Evolutionary conservation across 2,329 filamentous ascomycete species (phyloP), one percentile per base, ranked within the genome.

Genomic region (Westerdykella aurantiaca): DNA sequence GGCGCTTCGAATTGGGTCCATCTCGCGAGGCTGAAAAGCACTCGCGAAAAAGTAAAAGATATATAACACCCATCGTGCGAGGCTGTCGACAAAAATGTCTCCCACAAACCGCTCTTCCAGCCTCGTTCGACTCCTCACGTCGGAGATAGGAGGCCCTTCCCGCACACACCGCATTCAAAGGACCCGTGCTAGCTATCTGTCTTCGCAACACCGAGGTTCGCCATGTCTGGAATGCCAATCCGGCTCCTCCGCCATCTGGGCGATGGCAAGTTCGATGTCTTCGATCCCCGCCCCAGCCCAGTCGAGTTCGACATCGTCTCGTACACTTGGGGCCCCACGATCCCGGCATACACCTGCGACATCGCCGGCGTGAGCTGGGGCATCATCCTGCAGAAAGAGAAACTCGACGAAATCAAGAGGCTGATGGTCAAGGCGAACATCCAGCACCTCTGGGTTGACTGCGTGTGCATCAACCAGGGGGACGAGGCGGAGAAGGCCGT

Each of bases 401-500:
- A 41, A 13, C 39, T 41, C 7, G 39, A 21, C 18, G 23, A 29
- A 13, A 41, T 41, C 39, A 41, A 23, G 39, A 35, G 39, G 29
- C 37, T 38, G 18, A 22, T 38, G 37, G 12, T 22, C 37, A 17
- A 34, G 29, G 38, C 49, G 12, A 41, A 45, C 39, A 54, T 51
- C 33, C 31, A 23, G 21, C 23, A 43, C 37, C 38, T 57, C 16
- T 55, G 46, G 49, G 48, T 50, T 13, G 54, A 58, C 42, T 56
- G 52, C 34, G 41, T 58, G 14, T 57, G 56, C 40, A 40, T 58
- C 23, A 53, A 56, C 21, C 56, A 58, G 33, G 47, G 34, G 10
- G 48, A 55, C n/a, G 17, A 18, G 7, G 7, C 33, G 5, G 33
- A 35, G 17, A 35, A 35, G 33, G n/a, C 33, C n/a, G n/a, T 16